phyloP scores from a whole-genome alignment of 352 stramenopile genomes.

The Blastocystis sp. region DNA sequence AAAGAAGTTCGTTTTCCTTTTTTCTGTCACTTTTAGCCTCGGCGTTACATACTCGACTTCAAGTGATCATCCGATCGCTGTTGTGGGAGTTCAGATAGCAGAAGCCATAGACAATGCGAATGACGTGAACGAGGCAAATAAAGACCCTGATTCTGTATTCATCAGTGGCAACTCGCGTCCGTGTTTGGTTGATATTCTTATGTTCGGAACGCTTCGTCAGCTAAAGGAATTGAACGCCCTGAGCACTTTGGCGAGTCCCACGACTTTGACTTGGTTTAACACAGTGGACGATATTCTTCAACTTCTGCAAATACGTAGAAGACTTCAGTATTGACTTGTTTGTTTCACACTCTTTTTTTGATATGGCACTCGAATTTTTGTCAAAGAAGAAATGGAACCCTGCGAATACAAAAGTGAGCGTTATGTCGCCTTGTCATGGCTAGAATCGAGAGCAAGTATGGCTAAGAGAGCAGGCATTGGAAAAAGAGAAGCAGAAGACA shows the following conservation, averaged over 20 bases:
- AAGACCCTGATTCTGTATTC: constrained; percentile 53
- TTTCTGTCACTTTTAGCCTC: neutral
- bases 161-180: constrained; percentile 50
- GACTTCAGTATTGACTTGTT: constrained; percentile 52
- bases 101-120: constrained; percentile 56
- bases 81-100: constrained; percentile 46
- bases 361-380: constrained; percentile 57
- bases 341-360: neutral
- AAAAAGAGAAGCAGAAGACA: constrained; percentile 56
- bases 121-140: constrained; percentile 22
- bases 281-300: constrained; percentile 36
- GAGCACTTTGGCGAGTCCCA: constrained; percentile 39
- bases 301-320: constrained; percentile 21
- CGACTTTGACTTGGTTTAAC: constrained; percentile 46
- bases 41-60: constrained; percentile 54
- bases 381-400: constrained; percentile 61
- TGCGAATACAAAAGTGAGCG: constrained; percentile 31
- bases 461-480: constrained; percentile 49
- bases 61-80: constrained; percentile 32
- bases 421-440: neutral
- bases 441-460: constrained; percentile 60
- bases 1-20: neutral
- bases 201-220: constrained; percentile 42
- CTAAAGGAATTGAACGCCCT: constrained; percentile 44
- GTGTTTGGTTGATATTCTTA: constrained; percentile 52